A percentile compares a stretch with the other conserved stretches of the same genome.
Conservation (phyloP, 805 yeast species). For the Saccharomycopsis fermentans region DNA sequence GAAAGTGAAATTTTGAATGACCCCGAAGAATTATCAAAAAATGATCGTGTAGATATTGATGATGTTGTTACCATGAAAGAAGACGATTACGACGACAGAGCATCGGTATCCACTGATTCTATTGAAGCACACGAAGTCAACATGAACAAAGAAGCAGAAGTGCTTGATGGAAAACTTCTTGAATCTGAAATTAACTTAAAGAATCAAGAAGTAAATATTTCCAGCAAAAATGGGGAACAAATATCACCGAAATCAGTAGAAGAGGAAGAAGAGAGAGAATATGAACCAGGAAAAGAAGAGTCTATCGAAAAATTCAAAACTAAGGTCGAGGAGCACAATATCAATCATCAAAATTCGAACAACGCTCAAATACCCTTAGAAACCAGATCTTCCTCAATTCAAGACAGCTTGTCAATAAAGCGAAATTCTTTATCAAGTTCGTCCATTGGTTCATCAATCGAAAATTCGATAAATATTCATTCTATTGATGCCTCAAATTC, state of each 20-base stretch:
- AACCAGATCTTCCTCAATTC: not conserved
- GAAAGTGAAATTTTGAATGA: not conserved
- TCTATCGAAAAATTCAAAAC: too few relatives aligned
- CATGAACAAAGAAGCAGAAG: not conserved
- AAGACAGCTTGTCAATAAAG: not conserved
- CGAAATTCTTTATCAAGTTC: not conserved
- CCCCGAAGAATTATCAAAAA: not conserved
- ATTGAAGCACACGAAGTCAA: not conserved
- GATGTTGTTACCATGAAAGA: not conserved
- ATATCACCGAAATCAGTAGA: too few relatives aligned
- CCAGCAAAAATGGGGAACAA: too few relatives aligned
- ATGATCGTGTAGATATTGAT: not conserved
- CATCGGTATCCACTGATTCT: not conserved
- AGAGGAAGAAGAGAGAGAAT: not conserved
- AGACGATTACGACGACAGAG: not conserved
- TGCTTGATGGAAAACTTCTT: not conserved
- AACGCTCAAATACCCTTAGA: not conserved
- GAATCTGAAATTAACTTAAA: not conserved
- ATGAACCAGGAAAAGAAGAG: too few relatives aligned
- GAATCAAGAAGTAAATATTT: not conserved
- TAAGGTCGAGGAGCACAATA: not conserved
- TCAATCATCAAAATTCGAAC: not conserved
- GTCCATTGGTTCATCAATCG: not conserved
- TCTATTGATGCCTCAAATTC: not conserved
- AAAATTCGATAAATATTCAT: not conserved